Evolutionary conservation across 306 rosid species (phyloP).

Genomic region (Medicago truncatula): DNA sequence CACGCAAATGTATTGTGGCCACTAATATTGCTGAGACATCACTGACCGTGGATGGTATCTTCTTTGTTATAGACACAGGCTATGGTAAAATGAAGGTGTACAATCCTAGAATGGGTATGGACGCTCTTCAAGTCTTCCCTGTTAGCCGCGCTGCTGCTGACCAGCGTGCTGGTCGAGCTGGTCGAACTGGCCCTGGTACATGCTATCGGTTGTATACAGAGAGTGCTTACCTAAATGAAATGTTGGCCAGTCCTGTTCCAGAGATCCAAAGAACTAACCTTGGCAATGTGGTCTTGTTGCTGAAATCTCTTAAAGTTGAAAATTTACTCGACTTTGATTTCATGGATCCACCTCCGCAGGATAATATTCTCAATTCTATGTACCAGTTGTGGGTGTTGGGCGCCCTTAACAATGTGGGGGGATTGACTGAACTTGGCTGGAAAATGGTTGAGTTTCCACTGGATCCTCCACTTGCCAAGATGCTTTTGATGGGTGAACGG

Average conservation of each 20-base stretch:
- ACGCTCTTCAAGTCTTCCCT: slow-evolving; percentile 98
- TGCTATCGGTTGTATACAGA: slow-evolving; percentile 91
- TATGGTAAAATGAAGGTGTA: slow-evolving; percentile 98
- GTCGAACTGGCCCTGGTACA: slow-evolving; percentile 99
- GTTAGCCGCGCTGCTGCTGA: slow-evolving; percentile 98
- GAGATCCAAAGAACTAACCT: slow-evolving; percentile 98
- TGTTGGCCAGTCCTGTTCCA: slow-evolving; percentile 93
- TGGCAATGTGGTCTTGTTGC: slow-evolving; percentile 90
- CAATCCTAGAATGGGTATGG: slow-evolving; percentile 99
- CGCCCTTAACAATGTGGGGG: slow-evolving; percentile 94
- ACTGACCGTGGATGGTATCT: slow-evolving; percentile 94
- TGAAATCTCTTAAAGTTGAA: slow-evolving; percentile 94
- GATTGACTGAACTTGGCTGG: slow-evolving; percentile 93
- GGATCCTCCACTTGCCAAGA: slow-evolving; percentile 98
- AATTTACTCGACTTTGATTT: slow-evolving; percentile 94
- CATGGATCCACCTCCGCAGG: slow-evolving; percentile 99
- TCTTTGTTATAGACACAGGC: slow-evolving; percentile 92
- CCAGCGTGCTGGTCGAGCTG: slow-evolving; percentile 98
- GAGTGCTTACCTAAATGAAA: slow-evolving; percentile 85
- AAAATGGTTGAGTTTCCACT: slow-evolving; percentile 98
- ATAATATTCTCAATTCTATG: slow-evolving; percentile 97
- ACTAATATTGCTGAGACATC: slow-evolving; percentile 99
- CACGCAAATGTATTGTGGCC: slow-evolving; percentile 95
- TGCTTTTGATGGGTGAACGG: slow-evolving; percentile 90
- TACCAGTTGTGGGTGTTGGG: slow-evolving; percentile 99